Evolutionary conservation across 2,329 filamentous ascomycete species (phyloP), one percentile per base, ranked within the genome.

Genomic region (Ascochyta rabiei): DNA sequence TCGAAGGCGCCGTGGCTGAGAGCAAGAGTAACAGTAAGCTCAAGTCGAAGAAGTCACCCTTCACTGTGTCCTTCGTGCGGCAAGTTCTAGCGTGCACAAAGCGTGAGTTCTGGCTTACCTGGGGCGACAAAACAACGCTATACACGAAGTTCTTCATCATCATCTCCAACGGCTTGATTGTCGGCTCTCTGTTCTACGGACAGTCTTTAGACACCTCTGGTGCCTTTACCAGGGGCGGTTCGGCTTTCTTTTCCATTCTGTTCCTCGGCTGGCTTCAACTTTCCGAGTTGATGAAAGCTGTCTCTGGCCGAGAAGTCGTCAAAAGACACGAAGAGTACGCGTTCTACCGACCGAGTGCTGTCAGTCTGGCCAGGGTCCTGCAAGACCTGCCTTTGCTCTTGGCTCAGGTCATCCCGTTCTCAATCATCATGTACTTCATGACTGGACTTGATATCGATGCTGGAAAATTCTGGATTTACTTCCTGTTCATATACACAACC

Each of bases 171-270:
- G 84, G 76, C 50, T 80, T 96, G 9, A 90, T 96, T 57, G 87
- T 93, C 48, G 88, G 89, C 1, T 90, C 88, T 2, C 80, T 95
- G 16, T 95, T 95, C 76, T 90, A 91, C 65, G 89, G 85, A 12
- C 80, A 87, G 67, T 76, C 83, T 0, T 65, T 81, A 5, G 79
- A 84, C 63, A 87, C 86, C 1, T 79, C 77, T 35, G 86, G 86
- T 31, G 83, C 85, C 12, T 89, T 89, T 70, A 77, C 81, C 5
- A 80, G 86, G 61, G 84, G 86, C 6, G 86, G 87, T 69, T 79
- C 82, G 7, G 73, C 86, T 8, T 89, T 89, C 79, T 88, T 89
- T 75, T 85, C 84, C 1, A 85, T 88, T 59, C 71, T 89, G 26
- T 87, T 89, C 74, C 78, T 89, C 6, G 81, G 78, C 51, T 89